A percentile compares a stretch with the other conserved stretches of the same genome.
phyloP scores from a whole-genome alignment of 345 rosid species.

The Zanthoxylum bungeanum region DNA sequence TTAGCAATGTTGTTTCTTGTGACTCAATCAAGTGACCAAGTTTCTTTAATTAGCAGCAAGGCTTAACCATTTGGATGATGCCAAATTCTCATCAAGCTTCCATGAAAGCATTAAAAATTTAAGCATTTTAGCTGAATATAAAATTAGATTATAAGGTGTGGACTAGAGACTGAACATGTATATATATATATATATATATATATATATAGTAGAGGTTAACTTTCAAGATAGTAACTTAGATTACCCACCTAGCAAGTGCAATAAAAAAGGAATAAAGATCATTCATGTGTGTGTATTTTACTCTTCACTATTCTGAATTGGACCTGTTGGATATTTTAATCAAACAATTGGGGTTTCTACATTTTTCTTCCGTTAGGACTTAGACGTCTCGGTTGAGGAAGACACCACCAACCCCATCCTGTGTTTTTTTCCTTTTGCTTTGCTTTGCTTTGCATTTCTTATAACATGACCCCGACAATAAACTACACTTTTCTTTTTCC shows the following conservation, averaged over 20 bases:
- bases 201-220: no score
- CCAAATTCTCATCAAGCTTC: neutral
- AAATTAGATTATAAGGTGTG: no score
- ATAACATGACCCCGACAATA: neutral
- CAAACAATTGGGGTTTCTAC: neutral
- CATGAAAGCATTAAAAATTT: no score
- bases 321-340: neutral
- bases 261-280: neutral
- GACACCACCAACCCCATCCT: constrained; percentile 5
- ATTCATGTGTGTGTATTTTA: neutral
- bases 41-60: neutral
- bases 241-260: neutral
- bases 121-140: no score
- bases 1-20: neutral
- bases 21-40: neutral
- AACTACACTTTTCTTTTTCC: neutral
- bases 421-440: neutral
- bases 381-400: constrained; percentile 17
- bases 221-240: no score
- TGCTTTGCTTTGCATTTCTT: no score
- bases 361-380: constrained; percentile 18
- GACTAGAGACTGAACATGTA: no score
- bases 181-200: no score
- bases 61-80: neutral
- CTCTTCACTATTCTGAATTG: neutral